Evolutionary conservation across 2,329 filamentous ascomycete species (phyloP), one percentile per base, ranked within the genome.

Genomic region (Alternaria sp.): DNA sequence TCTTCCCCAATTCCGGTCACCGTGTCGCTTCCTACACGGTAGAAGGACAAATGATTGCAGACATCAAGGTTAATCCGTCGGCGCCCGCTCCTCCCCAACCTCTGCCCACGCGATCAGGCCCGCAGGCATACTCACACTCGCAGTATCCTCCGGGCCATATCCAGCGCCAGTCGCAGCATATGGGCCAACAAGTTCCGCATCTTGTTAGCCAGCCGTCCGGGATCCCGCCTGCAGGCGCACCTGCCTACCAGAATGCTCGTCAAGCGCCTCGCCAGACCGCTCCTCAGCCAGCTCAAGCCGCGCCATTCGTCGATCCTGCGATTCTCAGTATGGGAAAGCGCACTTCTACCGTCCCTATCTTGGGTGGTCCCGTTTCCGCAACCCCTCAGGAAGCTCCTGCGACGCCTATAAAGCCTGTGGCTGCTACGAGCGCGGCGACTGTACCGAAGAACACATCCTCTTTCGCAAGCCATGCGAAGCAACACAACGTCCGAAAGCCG

Each of bases 231-330:
- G 53, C 49, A 18, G 37, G 33, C 18, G 62, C 62, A 28, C 33
- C 47, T 25, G 30, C 30, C 49, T 53, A 41, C 26, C 33, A 58
- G 33, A 55, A 54, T 46, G 23, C 44, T 33, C 61, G 44, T 41
- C 55, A 63, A 41, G 45, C 50, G 25, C 37, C 50, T 18, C 63
- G 61, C 37, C 71, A 70, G 51, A 65, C 71, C 11, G 63, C 71
- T 43, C 64, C 75, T 59, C 71, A 72, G 43, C 67, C 73, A 25
- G 61, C 70, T 71, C 56, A 64, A 44, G 59, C 69, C 21, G 72
- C 84, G 28, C 60, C 71, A 0, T 93, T 96, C 73, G 86, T 90
- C n/a, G 93, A 96, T 72, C 93, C 93, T 11, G 93, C 93, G 4
- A 96, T 96, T 59, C 77, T 96, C 49, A 94, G 92, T 75, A 87